Evolutionary conservation across 1,284 basidiomycete species (phyloP), one percentile per base, ranked within the genome.

Genomic region (Athelia sp.): DNA sequence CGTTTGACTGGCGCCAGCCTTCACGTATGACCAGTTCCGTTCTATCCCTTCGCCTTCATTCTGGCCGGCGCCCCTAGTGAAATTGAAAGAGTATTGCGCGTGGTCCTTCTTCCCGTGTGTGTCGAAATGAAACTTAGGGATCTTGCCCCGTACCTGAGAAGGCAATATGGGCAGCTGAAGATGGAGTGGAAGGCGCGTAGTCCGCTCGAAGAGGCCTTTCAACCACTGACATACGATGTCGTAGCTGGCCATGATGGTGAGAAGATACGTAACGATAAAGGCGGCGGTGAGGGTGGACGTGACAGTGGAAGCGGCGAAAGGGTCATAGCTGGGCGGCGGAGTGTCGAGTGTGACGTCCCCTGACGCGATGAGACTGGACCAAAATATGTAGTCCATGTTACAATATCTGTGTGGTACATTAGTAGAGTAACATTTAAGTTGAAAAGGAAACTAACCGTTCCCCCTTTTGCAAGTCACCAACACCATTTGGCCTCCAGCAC

Each of bases 41-140:
- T 63, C 61, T 11, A 58, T 51, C 3, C 50, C 58, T 43, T 63
- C 61, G n/a, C 59, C 55, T 43, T 60, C 56, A 4, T 52, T 56
- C 11, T 53, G 52, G 0, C 55, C 59, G 6, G 50, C 58, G 4
- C 60, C 60, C 0, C 36, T 47, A 29, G 50, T 45, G 18, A 47
- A 48, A 43, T 54, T 56, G 13, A 62, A 43, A 2, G 54, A 58
- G 46, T 55, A 59, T 11, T 46, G 24, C 17, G 42, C 46, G 31
- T 58, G 54, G 43, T 55, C 58, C 18, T 54, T 50, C 11, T 45
- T 13, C 21, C 48, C 32, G 38, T 51, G 54, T 1, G 47, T 38
- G 4, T 38, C 31, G 13, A 29, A 29, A 13, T 29, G 26, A 13
- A 29, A 29, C 13, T 29, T 29, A 13, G 26, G 26, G 13, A 11